phyloP scores from a whole-genome alignment of 2,329 filamentous ascomycete genomes.

The Fusarium equiseti region DNA sequence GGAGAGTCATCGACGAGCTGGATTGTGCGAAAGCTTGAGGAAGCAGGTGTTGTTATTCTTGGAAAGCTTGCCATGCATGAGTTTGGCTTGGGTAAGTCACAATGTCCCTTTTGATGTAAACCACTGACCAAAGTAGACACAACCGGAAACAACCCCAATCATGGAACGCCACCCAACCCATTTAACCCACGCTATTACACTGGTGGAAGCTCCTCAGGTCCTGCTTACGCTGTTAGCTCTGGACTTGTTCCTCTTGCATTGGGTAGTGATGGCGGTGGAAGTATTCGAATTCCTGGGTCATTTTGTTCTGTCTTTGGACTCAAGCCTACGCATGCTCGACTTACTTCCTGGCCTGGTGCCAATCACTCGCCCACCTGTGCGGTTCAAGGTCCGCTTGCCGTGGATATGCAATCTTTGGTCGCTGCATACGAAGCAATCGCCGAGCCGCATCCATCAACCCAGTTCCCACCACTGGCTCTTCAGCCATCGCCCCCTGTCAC shows the following conservation, averaged over 20 bases:
- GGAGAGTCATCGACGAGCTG: slow-evolving; percentile 67
- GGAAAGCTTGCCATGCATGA: slow-evolving; percentile 85
- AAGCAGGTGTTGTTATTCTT: slow-evolving; percentile 77
- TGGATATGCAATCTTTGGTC: slow-evolving; percentile 74
- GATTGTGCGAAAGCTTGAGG: slow-evolving; percentile 77
- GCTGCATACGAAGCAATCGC: slow-evolving; percentile 74
- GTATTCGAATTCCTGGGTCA: slow-evolving; percentile 77
- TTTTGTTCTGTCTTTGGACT: slow-evolving; percentile 82
- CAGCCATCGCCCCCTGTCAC: slow-evolving; percentile 39
- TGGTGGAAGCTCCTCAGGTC: slow-evolving; percentile 81
- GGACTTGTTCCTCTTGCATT: slow-evolving; percentile 79
- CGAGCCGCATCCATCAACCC: slow-evolving; percentile 69
- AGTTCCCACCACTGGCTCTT: slow-evolving; percentile 61
- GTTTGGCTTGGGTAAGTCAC: slow-evolving; percentile 75
- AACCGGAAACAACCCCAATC: slow-evolving; percentile 78
- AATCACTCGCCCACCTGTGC: slow-evolving; percentile 71
- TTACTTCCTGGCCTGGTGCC: slow-evolving; percentile 71
- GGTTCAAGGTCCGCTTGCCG: slow-evolving; percentile 75
- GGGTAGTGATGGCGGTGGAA: slow-evolving; percentile 80
- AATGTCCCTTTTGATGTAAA: slow-evolving; percentile 45
- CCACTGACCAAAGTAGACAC: slow-evolving; percentile 53
- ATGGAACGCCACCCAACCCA: slow-evolving; percentile 81
- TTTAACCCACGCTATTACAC: slow-evolving; percentile 80
- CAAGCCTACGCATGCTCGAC: slow-evolving; percentile 76
- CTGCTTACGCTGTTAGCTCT: slow-evolving; percentile 75